These are phyloP conservation scores for Termitomyces sp. DNA, from an alignment of 768 basidiomycete genomes.

Conservation along the genomic window DNA sequence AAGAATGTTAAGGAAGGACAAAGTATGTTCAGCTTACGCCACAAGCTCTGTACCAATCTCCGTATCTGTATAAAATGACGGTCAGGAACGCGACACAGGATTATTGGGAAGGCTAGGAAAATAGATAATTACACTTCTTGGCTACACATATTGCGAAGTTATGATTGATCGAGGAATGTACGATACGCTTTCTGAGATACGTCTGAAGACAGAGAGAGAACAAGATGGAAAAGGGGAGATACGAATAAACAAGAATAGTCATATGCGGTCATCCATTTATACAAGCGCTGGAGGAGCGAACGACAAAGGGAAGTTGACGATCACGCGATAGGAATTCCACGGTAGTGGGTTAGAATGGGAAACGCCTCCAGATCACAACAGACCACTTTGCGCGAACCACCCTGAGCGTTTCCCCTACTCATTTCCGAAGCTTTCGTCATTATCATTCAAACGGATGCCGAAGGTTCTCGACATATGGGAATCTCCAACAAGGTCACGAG, in stretches of 20 bases:
- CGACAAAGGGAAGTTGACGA: conserved; percentile 15
- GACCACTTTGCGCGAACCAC: conserved; percentile 15
- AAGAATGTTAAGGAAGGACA: conserved; percentile 4
- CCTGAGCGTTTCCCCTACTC: conserved; percentile 16
- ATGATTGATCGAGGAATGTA: conserved; percentile 3
- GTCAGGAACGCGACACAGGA: conserved; percentile 5
- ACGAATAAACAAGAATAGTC: conserved; percentile 14
- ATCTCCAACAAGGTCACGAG: conserved; percentile 15
- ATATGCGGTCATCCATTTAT: conserved; percentile 15
- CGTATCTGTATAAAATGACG: conserved; percentile 24
- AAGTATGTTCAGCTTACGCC: conserved; percentile 24
- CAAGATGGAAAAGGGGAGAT: conserved; percentile 9
- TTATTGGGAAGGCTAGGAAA: background rate
- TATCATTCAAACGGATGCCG: conserved; percentile 11
- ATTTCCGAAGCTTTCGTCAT: conserved; percentile 15
- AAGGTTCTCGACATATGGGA: conserved; percentile 10
- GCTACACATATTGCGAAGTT: conserved; percentile 39
- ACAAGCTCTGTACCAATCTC: conserved; percentile 40
- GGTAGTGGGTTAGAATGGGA: conserved; percentile 13
- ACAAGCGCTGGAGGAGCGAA: conserved; percentile 16
- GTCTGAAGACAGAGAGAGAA: conserved; percentile 1
- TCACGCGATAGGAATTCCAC: conserved; percentile 26
- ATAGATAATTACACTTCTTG: conserved; percentile 44
- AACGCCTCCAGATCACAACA: conserved; percentile 13
- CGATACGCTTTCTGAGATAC: background rate